Base-by-base conservation (phyloP, 192 early-diverging fungal genomes). In the Diversispora epigaea region DNA sequence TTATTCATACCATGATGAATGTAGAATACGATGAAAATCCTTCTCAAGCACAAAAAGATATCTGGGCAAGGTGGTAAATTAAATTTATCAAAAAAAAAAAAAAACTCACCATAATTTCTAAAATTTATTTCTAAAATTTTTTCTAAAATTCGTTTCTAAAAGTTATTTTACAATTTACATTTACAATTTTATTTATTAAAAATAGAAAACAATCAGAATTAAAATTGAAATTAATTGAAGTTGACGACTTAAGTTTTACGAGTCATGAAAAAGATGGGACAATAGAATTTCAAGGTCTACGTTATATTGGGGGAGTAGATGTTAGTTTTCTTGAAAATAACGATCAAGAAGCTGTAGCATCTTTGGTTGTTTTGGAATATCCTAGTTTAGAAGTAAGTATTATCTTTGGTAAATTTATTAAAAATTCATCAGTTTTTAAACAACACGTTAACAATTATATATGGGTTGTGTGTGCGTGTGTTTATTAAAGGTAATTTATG, bases 241-340 rank as follows among this genome's bases (percentile, higher is more conserved):
- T 25, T 15, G 71, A 73, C 43, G 58, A 61, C 47, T 62, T 73
- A 19, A 40, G 15, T 6, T 73, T 73, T 62, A 55, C 10, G 39
- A 55, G 32, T 41, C 52, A 52, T 15, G 25, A 68, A 39, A 25
- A 68, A 3, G 22, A 67, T 49, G 19, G 14, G n/a, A 40, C 6
- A 58, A 14, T 62, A 17, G 55, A 62, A 17, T 73, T 73, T 14
- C 4, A 17, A 6, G 79, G 77, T 15, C 58, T 93, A 44, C 54
- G 71, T n/a, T 86, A 86, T 56, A 80, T 93, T 52, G 92, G 87
- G n/a, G 92, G 92, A 43, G 89, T 93, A 5, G 92, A 93, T 66
- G 79, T 93, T 44, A 93, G 91, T 77, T 94, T 92, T 75, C 82
- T 82, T 54, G 77, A 84, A 52, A 77, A 85, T 67, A 77, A 82